phyloP scores from a whole-genome alignment of 192 early-diverging fungal species.

The Coemansia sp. region DNA sequence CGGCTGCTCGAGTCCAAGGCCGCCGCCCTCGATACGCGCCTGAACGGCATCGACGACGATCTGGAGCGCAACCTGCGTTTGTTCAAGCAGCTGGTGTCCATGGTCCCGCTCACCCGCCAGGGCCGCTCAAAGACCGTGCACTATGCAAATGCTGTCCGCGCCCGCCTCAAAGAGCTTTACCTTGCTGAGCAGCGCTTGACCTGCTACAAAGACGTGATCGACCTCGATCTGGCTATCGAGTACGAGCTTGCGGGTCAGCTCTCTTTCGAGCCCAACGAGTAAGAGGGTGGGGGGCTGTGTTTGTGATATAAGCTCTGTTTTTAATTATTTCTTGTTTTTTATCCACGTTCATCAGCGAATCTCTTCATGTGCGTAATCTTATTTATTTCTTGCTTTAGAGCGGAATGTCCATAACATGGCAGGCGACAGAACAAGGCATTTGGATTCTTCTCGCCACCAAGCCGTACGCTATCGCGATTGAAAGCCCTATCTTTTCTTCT shows the following conservation, averaged over 20 bases:
- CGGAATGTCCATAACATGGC: too few species aligned
- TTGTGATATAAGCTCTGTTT: not conserved
- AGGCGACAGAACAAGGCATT: too few species aligned
- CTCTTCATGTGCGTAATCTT: constrained; percentile 7
- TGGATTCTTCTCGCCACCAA: too few species aligned
- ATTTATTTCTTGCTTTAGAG: not conserved
- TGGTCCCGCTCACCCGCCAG: constrained; percentile 74
- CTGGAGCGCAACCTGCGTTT: constrained; percentile 63
- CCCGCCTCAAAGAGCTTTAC: constrained; percentile 60
- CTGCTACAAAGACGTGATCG: constrained; percentile 74
- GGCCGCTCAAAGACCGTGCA: constrained; percentile 62
- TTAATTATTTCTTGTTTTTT: not conserved
- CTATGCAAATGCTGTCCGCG: constrained; percentile 45
- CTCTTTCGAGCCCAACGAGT: not conserved
- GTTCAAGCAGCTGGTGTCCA: constrained; percentile 65
- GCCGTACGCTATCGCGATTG: too few species aligned
- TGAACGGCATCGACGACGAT: constrained; percentile 55
- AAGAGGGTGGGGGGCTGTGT: too few species aligned
- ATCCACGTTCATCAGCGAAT: not conserved
- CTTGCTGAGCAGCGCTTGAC: constrained; percentile 65
- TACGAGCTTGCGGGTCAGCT: constrained; percentile 36
- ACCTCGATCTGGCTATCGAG: constrained; percentile 61
- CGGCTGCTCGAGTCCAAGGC: constrained; percentile 52
- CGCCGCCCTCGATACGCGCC: constrained; percentile 54
- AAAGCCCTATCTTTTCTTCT: too few species aligned